Evolutionary conservation across 2,329 filamentous ascomycete species (phyloP).

Genomic region (Fusarium chlamydosporum): DNA sequence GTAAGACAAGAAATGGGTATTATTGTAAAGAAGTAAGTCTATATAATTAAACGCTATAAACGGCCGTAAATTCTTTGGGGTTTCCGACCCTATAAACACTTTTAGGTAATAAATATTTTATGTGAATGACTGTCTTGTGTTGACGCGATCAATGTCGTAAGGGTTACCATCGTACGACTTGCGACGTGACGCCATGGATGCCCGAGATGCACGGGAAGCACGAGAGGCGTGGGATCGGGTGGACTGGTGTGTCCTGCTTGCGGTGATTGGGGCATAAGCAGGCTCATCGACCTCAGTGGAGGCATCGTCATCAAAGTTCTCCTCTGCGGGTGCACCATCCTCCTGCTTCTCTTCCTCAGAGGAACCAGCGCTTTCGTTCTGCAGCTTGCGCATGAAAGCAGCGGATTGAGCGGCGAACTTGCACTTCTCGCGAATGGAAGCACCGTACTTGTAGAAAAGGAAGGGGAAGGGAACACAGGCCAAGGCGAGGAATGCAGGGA

Average conservation of each 20-base stretch:
- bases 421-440: constrained; percentile 42
- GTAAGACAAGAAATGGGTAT: constrained; percentile 10
- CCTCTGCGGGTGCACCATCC: constrained; percentile 14
- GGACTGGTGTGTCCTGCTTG: constrained; percentile 24
- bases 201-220: constrained; percentile 22
- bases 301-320: constrained; percentile 35
- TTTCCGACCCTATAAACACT: constrained; percentile 17
- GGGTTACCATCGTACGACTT: constrained; percentile 41
- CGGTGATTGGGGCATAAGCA: constrained; percentile 34
- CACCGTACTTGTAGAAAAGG: constrained; percentile 45
- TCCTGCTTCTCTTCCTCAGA: constrained; percentile 34
- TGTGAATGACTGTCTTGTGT: constrained; percentile 41
- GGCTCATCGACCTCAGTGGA: constrained; percentile 41
- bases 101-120: constrained; percentile 21
- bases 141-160: constrained; percentile 42
- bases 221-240: constrained; percentile 31
- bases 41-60: constrained; percentile 30
- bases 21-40: constrained; percentile 27
- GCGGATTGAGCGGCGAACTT: constrained; percentile 43
- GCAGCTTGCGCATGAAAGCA: constrained; percentile 43
- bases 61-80: constrained; percentile 15
- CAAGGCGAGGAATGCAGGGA: constrained; percentile 38
- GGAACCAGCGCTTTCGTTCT: constrained; percentile 13
- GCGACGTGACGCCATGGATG: constrained; percentile 32
- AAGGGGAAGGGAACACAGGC: constrained; percentile 45